These are phyloP conservation scores for Microascus cirrosus DNA, from an alignment of 2,329 filamentous ascomycete genomes.

Conservation along the genomic window DNA sequence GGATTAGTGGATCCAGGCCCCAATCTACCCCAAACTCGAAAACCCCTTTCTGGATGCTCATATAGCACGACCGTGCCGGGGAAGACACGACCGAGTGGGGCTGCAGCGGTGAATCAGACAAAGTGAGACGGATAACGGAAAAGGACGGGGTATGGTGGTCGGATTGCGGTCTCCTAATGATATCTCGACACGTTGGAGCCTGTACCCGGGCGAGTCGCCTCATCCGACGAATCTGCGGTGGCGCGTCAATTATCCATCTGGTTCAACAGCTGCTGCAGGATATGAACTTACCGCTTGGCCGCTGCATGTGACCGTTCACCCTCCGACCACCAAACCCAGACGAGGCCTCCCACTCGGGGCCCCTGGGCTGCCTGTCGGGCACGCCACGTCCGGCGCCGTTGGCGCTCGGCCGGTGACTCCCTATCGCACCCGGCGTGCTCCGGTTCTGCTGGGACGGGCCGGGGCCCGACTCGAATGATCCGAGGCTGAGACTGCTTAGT, in stretches of 20 bases:
- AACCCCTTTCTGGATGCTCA: not conserved
- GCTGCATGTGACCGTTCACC: slow-evolving; percentile 48
- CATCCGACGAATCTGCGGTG: slow-evolving; percentile 28
- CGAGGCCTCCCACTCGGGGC: slow-evolving; percentile 48
- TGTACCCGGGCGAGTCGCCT: slow-evolving; percentile 24
- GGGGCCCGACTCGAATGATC: slow-evolving; percentile 33
- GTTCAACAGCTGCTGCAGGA: slow-evolving; percentile 3
- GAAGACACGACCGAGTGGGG: too few species aligned
- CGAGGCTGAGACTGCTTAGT: slow-evolving; percentile 38
- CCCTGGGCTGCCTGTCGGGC: slow-evolving; percentile 53
- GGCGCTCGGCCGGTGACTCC: slow-evolving; percentile 49
- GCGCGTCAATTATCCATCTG: slow-evolving; percentile 8
- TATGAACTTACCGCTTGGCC: slow-evolving; percentile 45
- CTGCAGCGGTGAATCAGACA: not conserved
- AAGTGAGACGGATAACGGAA: not conserved
- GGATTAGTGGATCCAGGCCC: not conserved
- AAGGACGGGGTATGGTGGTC: not conserved
- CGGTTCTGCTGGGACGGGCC: slow-evolving; percentile 24
- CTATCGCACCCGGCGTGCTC: slow-evolving; percentile 49
- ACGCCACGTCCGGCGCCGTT: slow-evolving; percentile 30
- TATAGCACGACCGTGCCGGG: not conserved
- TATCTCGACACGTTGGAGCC: slow-evolving; percentile 17
- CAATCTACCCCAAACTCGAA: not conserved
- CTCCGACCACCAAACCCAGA: slow-evolving; percentile 43
- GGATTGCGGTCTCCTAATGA: slow-evolving; percentile 2